Base-by-base conservation (phyloP, 495 filamentous ascomycete genomes). In the Talaromyces borbonicus region DNA sequence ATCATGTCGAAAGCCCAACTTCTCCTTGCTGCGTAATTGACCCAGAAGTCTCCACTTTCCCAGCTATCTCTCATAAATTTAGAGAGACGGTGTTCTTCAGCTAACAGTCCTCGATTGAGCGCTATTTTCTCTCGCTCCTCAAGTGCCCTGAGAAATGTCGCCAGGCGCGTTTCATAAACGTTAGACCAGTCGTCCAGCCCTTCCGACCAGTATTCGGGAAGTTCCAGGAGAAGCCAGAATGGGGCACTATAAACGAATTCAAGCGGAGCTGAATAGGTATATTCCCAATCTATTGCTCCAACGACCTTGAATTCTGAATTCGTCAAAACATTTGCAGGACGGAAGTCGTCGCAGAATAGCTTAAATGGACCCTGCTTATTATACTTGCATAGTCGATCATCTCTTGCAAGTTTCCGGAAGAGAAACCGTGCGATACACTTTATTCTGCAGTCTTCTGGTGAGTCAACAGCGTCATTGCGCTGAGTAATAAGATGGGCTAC, bases 371-470 rank as follows among this genome's bases (percentile, higher is more conserved):
- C 59, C 16, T 43, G 33, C 9, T 55, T 43, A 16, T 59, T 6
- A 1, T 33, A 40, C 32, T 3, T 16, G 15, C 14, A 45, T 20
- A 56, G 37, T 25, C 52, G 53, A 49, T 59, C 50, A 37, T 58
- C 48, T 3, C 50, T 50, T 9, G 55, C 58, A 9, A 67, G 47
- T 23, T 50, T 57, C 19, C 56, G 56, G 45, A 65, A 65, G 1
- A 68, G 46, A 14, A 55, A 56, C 36, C 68, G 59, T 6, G 67
- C 63, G 1, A 68, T 56, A 25, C 70, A 71, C 43, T 65, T 68
- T 37, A 62, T 56, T 18, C 62, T 52, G 44, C 56, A 65, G 38
- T 71, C 68, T 8, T 63, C 58, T 12, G 57, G 54, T 0, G 54
- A 49, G 18, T 55, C 47, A n/a, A 63, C 55, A 11, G 62, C 48